Evolutionary conservation across 768 basidiomycete species (phyloP).

Genomic region (Sutorius australiensis): DNA sequence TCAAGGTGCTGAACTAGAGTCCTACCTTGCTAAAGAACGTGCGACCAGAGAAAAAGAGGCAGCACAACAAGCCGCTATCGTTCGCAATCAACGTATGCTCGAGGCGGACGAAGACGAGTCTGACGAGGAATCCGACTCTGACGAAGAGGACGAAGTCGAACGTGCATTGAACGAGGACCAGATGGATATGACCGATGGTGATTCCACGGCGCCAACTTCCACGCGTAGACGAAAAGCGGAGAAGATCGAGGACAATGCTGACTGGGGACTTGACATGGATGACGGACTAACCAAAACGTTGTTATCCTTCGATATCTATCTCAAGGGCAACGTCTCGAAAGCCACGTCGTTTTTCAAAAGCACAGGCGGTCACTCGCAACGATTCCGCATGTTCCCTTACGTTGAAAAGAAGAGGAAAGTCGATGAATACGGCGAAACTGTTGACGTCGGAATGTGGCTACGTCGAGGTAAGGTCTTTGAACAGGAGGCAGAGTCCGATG

Average conservation of each 20-base stretch:
- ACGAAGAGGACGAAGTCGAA: constrained; percentile 57
- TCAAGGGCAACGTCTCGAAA: constrained; percentile 93
- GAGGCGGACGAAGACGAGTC: constrained; percentile 93
- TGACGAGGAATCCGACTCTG: constrained; percentile 63
- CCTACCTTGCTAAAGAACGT: constrained; percentile 70
- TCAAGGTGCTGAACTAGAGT: constrained; percentile 84
- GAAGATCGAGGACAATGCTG: constrained; percentile 49
- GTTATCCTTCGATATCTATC: constrained; percentile 92
- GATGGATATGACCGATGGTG: constrained; percentile 43
- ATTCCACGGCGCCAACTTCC: constrained; percentile 18
- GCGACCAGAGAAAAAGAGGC: constrained; percentile 77
- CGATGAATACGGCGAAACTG: constrained; percentile 92
- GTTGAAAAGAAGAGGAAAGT: constrained; percentile 89
- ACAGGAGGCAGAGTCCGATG: constrained; percentile 83
- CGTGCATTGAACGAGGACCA: constrained; percentile 49
- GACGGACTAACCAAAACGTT: constrained; percentile 70
- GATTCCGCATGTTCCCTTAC: constrained; percentile 97
- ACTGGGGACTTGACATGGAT: constrained; percentile 74
- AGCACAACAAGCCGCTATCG: constrained; percentile 79
- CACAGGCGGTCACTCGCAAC: constrained; percentile 61
- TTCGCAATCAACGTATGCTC: constrained; percentile 80
- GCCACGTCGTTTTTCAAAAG: constrained; percentile 85
- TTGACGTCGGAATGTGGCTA: constrained; percentile 96
- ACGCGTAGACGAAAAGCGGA: constrained; percentile 42
- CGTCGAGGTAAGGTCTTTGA: constrained; percentile 88